phyloP scores from a whole-genome alignment of 2,329 filamentous ascomycete genomes.

The Stagonosporopsis chrysanthemi region DNA sequence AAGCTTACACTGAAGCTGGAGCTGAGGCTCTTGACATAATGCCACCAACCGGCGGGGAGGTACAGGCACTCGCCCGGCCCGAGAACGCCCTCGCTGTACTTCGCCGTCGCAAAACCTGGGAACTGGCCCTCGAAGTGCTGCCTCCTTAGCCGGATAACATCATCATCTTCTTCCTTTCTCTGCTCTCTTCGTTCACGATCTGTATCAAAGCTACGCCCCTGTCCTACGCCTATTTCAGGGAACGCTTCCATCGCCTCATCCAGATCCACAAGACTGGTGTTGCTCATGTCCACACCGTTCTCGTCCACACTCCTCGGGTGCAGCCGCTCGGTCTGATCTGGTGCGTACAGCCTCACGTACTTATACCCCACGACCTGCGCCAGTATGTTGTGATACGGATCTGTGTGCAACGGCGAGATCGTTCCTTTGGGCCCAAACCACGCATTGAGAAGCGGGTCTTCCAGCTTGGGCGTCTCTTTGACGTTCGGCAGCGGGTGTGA shows the following conservation, averaged over 20 bases:
- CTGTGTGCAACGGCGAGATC: constrained; percentile 91
- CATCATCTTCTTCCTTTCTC: constrained; percentile 26
- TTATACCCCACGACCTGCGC: constrained; percentile 89
- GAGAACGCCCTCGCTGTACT: constrained; percentile 79
- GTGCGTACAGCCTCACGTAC: constrained; percentile 88
- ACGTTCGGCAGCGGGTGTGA: constrained; percentile 25
- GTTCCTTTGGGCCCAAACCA: constrained; percentile 92
- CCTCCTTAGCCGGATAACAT: not conserved
- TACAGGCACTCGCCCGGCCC: constrained; percentile 84
- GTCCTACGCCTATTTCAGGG: constrained; percentile 25
- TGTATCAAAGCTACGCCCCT: not conserved
- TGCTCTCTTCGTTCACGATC: constrained; percentile 11
- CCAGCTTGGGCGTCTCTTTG: constrained; percentile 37
- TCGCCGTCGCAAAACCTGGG: constrained; percentile 65
- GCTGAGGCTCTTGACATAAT: constrained; percentile 87
- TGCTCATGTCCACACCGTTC: constrained; percentile 84
- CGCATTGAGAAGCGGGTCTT: constrained; percentile 77
- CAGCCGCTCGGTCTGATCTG: constrained; percentile 64
- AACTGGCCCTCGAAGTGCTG: constrained; percentile 47
- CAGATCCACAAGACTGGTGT: constrained; percentile 83
- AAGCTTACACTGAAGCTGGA: constrained; percentile 95
- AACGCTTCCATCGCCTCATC: constrained; percentile 67
- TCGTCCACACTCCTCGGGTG: constrained; percentile 69
- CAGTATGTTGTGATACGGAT: constrained; percentile 92
- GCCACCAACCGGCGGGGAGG: constrained; percentile 96